Base-by-base conservation (phyloP, 495 filamentous ascomycete genomes). In the Haplographium delicatum region DNA sequence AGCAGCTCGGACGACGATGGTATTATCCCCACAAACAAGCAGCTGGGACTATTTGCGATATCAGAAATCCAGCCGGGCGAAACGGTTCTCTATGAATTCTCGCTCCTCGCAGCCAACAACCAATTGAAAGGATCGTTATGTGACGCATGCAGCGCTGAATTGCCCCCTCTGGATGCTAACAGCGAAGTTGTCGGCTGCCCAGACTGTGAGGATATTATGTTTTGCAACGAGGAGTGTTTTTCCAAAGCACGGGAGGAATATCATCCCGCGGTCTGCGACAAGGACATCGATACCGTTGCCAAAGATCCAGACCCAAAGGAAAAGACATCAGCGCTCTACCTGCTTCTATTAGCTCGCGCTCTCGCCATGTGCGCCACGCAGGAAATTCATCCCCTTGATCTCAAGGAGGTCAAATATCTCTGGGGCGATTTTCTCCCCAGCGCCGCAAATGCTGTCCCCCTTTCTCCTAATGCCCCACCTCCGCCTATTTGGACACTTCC, bases 31-130 rank as follows among this genome's bases (percentile, higher is more conserved):
- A 78, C 72, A 3, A 76, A 76, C 44, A 79, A 81, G 45, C 91
- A 96, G 66, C 79, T 96, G 0, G 91, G 91, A 22, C 74, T 96
- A 40, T 96, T 95, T 62, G 90, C 91, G 18, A 88, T 83, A 62
- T 73, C 86, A 50, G 84, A 93, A 57, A 88, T 96, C 40, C 65
- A 70, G 1, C 78, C 87, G 0, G 83, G 82, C 25, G 89, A 95
- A 65, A 72, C 76, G n/a, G 79, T 96, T 18, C 72, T 96, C 27
- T 70, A 75, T 19, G 91, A 96, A 62, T 82, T 79, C 35, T 88
- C 88, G 7, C 71, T 93, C 7, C 69, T 96, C 1, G 91, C 89
- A 4, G 89, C 88, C 30, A 91, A 85, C 54, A 90, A 85, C 60
- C 80, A 84, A 7, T 78, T 87, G 7, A 85, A 90, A 62, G 88